These are phyloP conservation scores for Epicoccum sorghinum DNA, from an alignment of 2,329 filamentous ascomycete genomes.

Conservation along the genomic window DNA sequence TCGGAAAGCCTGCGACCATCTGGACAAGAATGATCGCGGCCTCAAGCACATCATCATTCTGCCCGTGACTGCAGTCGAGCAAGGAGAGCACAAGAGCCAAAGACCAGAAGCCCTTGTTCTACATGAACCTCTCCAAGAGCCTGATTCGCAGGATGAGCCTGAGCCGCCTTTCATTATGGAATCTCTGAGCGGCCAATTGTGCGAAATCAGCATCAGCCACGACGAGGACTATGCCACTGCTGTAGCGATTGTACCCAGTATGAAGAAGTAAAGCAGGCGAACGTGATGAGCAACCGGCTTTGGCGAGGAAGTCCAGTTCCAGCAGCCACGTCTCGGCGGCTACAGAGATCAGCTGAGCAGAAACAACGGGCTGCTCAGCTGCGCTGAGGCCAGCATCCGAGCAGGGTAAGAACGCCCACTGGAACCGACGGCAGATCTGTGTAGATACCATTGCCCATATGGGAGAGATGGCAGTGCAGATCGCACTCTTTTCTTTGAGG, in stretches of 20 bases:
- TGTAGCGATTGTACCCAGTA: slow-evolving; percentile 62
- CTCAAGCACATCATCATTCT: slow-evolving; percentile 51
- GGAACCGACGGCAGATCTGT: neutral
- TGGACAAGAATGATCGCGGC: slow-evolving; percentile 27
- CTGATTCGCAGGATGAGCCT: neutral
- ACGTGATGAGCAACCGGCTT: neutral
- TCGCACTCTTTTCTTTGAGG: slow-evolving; percentile 2
- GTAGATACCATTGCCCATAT: neutral
- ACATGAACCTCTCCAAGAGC: slow-evolving; percentile 15
- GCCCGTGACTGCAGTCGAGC: slow-evolving; percentile 17
- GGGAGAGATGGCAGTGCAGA: neutral
- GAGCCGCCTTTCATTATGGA: neutral
- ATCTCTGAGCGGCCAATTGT: slow-evolving; percentile 56
- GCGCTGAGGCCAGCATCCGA: neutral
- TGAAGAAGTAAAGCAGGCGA: slow-evolving; percentile 4
- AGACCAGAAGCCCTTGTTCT: slow-evolving; percentile 38
- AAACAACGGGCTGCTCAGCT: neutral
- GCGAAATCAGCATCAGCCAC: slow-evolving; percentile 82
- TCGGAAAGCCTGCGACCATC: slow-evolving; percentile 51
- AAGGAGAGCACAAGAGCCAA: slow-evolving; percentile 18
- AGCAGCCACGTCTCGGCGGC: neutral
- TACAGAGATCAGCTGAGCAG: neutral
- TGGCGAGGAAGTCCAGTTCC: neutral
- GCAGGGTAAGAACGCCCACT: neutral
- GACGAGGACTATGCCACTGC: slow-evolving; percentile 82